Evolutionary conservation across 352 stramenopile genomes (phyloP).

Genomic region (Elongisporangium anandrum): DNA sequence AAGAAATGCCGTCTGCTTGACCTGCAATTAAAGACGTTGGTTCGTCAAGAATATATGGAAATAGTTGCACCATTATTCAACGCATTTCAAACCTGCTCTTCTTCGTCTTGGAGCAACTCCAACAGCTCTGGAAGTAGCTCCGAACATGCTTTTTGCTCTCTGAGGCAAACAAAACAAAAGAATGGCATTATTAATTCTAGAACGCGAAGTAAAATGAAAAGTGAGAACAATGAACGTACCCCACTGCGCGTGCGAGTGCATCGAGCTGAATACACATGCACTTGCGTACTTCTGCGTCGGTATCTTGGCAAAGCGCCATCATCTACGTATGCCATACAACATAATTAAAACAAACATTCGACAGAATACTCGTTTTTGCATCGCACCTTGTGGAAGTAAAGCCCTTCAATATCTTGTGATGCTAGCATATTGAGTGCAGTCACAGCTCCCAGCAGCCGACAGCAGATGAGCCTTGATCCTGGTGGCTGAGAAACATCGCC

Average conservation of each 20-base stretch:
- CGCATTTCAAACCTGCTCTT: conserved; percentile 48
- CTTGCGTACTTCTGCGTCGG: conserved; percentile 72
- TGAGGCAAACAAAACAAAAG: conserved; percentile 8
- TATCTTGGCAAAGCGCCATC: conserved; percentile 83
- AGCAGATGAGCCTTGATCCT: conserved; percentile 76
- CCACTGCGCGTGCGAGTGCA: conserved; percentile 56
- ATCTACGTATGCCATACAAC: conserved; percentile 31
- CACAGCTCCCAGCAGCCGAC: conserved; percentile 61
- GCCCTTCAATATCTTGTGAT: conserved; percentile 66
- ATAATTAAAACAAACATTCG: no score
- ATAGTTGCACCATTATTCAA: not conserved
- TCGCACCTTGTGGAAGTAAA: conserved; percentile 78
- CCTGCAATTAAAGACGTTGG: conserved; percentile 17
- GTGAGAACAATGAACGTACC: conserved; percentile 24
- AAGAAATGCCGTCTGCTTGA: conserved; percentile 75
- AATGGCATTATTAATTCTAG: not conserved
- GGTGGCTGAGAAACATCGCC: conserved; percentile 76
- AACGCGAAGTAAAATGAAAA: not conserved
- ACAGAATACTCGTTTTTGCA: not conserved
- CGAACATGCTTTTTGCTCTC: conserved; percentile 54
- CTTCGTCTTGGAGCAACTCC: conserved; percentile 78
- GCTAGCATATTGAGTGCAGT: conserved; percentile 67
- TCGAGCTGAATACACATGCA: conserved; percentile 85
- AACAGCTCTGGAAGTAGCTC: conserved; percentile 72
- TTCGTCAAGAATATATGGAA: not conserved